Percentiles rank a stretch among this genome's conserved stretches.
phyloP scores from a whole-genome alignment of 352 stramenopile species.

The Pythium periplocum region DNA sequence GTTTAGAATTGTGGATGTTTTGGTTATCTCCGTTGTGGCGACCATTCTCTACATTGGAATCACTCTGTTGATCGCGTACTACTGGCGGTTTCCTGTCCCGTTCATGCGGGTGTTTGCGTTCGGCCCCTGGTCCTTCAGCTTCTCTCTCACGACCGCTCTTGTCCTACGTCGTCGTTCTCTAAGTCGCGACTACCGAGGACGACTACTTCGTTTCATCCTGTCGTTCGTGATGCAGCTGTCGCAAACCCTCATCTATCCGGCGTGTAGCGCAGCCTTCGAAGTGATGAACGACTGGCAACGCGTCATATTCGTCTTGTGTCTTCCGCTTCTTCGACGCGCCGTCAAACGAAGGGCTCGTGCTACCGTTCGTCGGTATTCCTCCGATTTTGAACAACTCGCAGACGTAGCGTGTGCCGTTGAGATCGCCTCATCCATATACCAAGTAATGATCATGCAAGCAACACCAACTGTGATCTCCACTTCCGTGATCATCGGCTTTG shows the following conservation, averaged over 20 bases:
- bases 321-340: background rate
- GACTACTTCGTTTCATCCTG: background rate
- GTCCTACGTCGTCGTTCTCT: background rate
- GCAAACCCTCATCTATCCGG: slow-evolving; percentile 1
- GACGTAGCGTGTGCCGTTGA: background rate
- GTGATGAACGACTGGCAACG: background rate
- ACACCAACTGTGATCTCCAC: background rate
- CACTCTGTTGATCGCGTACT: background rate
- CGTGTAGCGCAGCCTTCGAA: background rate
- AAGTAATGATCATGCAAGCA: slow-evolving; percentile 1
- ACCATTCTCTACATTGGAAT: too few species aligned
- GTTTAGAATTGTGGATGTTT: background rate
- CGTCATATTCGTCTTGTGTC: background rate
- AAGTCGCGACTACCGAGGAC: background rate
- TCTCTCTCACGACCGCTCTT: background rate
- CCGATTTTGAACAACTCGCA: background rate
- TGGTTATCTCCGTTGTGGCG: background rate
- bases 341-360: background rate
- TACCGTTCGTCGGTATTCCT: background rate
- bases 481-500: background rate
- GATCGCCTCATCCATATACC: slow-evolving; percentile 3
- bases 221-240: background rate
- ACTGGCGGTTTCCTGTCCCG: background rate
- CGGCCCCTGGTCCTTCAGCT: too few species aligned
- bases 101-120: background rate